A percentile compares a stretch with the other conserved stretches of the same genome.
Conservation (phyloP, 2,329 filamentous ascomycete species). For the Allantophomopsis cytisporea region DNA sequence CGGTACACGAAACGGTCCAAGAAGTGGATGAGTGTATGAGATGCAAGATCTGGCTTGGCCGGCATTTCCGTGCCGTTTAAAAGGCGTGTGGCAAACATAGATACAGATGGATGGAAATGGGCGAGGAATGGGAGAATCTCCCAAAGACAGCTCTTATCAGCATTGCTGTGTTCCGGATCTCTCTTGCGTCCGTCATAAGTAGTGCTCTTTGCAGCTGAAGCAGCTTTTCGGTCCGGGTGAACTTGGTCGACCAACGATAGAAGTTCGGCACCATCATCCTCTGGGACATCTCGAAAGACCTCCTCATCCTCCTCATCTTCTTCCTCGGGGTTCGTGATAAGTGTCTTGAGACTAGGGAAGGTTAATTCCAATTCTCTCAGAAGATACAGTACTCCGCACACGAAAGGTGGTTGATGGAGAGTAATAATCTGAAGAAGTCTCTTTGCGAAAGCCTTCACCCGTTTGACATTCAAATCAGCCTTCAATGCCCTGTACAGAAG, state of each 20-base stretch:
- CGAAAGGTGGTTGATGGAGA: constrained; percentile 83
- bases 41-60: constrained; percentile 78
- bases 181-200: constrained; percentile 81
- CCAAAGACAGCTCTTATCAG: constrained; percentile 89
- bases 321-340: constrained; percentile 72
- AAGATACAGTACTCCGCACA: constrained; percentile 85
- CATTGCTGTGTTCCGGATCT: constrained; percentile 83
- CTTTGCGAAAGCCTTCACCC: constrained; percentile 94
- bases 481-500: constrained; percentile 80
- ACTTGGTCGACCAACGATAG: background rate
- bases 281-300: constrained; percentile 47
- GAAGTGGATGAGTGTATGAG: constrained; percentile 89
- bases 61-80: constrained; percentile 57
- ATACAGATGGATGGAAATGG: constrained; percentile 91
- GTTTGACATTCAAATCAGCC: constrained; percentile 75
- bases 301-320: constrained; percentile 48
- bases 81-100: constrained; percentile 64
- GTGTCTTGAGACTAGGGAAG: constrained; percentile 67
- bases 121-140: constrained; percentile 65
- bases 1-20: constrained; percentile 98
- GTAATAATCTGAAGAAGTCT: constrained; percentile 77
- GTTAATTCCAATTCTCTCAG: constrained; percentile 66
- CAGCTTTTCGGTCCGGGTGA: constrained; percentile 1
- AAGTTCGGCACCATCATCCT: constrained; percentile 26
- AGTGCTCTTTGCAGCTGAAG: constrained; percentile 14